Base-by-base conservation (phyloP, 2,329 filamentous ascomycete genomes). In the Cladosporium sp. region DNA sequence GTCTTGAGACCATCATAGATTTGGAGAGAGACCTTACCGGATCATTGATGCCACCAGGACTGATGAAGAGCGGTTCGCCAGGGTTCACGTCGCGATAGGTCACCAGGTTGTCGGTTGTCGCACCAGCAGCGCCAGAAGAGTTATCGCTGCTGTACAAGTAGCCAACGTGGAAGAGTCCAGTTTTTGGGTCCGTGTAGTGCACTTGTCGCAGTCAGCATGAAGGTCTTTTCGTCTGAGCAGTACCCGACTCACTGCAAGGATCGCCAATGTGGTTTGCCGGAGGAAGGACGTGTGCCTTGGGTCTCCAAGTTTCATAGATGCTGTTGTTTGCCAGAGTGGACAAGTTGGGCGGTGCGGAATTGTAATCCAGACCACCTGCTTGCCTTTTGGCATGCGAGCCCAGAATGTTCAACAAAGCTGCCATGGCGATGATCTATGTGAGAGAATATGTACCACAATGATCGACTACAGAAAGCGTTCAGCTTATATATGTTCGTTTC, bases 181-280 rank as follows among this genome's bases (percentile, higher is more conserved):
- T 81, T 26, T 74, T 70, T 2, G 80, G 78, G 64, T 82, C 79
- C 3, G 78, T 80, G 69, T 81, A 82, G 66, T 81, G 80, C 76
- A 82, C 80, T 39, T 16, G 46, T 26, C 14, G 18, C 18, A 16
- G 32, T 62, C 46, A 62, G 78, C 13, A 34, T 21, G 32, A 39
- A n/a, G 32, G 7, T 14, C 21, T 26, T 13, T 16, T n/a, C 13
- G 32, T 21, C n/a, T 25, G 11, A n/a, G 32, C 18, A 26, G 32
- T 21, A 36, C 16, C 39, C 54, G 18, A 53, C 59, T 51, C 21
- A 62, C 59, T 62, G 59, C 59, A 62, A 26, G 59, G 59, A 26
- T 62, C 59, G 5, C 59, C 80, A 49, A 81, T 78, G 56, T 79
- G 75, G 7, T 79, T 79, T 46, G 70, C 74, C 0, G 76, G 73